Conservation (phyloP, 768 basidiomycete genomes). For the Agaricus bisporus region DNA sequence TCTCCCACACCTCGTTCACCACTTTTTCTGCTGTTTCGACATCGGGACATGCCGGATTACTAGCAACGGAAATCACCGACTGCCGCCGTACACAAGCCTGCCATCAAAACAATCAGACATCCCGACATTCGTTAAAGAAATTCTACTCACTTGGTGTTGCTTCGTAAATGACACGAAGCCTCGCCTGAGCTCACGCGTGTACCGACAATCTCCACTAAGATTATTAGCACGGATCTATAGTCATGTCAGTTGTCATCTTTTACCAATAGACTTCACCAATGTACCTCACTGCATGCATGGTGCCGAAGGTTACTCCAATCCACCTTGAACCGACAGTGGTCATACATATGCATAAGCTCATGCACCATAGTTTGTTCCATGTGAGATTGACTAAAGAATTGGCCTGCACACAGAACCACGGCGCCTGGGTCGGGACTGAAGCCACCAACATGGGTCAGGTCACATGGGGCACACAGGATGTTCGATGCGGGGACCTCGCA, state of each 20-base stretch:
- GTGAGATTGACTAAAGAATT: conserved; percentile 74
- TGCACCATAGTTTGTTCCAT: conserved; percentile 93
- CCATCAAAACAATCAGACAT: neutral
- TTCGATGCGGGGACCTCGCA: conserved; percentile 66
- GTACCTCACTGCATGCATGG: conserved; percentile 95
- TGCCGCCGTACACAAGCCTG: conserved; percentile 89
- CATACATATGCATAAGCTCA: conserved; percentile 93
- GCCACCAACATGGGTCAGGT: conserved; percentile 66
- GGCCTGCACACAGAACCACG: conserved; percentile 80
- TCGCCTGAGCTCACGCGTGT: conserved; percentile 72
- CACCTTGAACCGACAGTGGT: conserved; percentile 91
- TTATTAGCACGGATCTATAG: conserved; percentile 90
- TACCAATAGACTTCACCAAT: conserved; percentile 18
- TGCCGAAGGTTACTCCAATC: conserved; percentile 88
- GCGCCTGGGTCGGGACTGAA: conserved; percentile 75
- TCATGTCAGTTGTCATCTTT: neutral
- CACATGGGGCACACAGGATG: conserved; percentile 83
- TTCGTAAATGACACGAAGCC: conserved; percentile 80
- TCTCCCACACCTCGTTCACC: conserved; percentile 97
- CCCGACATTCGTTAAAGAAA: neutral
- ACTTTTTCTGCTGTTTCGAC: conserved; percentile 74
- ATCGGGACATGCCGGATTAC: conserved; percentile 77
- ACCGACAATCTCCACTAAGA: conserved; percentile 89
- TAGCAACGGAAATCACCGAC: conserved; percentile 73
- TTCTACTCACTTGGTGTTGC: conserved; percentile 76